These are phyloP conservation scores for Adenanthera pavonina DNA, from an alignment of 306 rosid genomes.

Conservation along the genomic window DNA sequence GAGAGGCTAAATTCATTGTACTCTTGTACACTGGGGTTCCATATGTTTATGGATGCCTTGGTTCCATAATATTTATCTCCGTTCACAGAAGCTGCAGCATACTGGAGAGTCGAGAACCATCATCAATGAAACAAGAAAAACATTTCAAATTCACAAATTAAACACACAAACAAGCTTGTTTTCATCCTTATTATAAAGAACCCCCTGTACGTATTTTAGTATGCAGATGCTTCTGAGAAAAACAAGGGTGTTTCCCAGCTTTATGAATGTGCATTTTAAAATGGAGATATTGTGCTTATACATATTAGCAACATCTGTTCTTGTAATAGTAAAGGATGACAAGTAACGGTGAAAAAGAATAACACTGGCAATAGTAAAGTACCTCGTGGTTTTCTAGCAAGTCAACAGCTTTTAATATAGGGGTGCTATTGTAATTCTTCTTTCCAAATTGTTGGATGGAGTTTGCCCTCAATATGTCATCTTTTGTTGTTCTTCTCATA, in stretches of 20 bases:
- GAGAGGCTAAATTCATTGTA: conserved; percentile 54
- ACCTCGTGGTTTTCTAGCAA: neutral
- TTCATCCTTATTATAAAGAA: no score
- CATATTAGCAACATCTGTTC: no score
- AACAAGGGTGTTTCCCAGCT: no score
- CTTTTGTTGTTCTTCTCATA: conserved; percentile 49
- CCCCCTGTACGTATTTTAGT: neutral
- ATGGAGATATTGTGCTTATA: no score
- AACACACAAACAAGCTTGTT: neutral
- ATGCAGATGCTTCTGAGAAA: neutral
- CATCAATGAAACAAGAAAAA: neutral
- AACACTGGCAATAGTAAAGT: no score
- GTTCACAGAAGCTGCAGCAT: conserved; percentile 56
- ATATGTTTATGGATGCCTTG: conserved; percentile 58
- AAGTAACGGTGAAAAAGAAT: no score
- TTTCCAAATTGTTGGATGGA: conserved; percentile 50
- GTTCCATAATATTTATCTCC: conserved; percentile 58
- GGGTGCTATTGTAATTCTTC: conserved; percentile 1
- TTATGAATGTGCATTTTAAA: no score
- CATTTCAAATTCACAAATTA: neutral
- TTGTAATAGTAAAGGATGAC: no score
- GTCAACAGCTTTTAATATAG: no score
- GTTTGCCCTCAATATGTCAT: conserved; percentile 56
- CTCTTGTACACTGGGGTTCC: conserved; percentile 57
- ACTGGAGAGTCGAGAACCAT: conserved; percentile 44